Evolutionary conservation across 768 basidiomycete genomes (phyloP).

Genomic region (Myochromella boudieri): DNA sequence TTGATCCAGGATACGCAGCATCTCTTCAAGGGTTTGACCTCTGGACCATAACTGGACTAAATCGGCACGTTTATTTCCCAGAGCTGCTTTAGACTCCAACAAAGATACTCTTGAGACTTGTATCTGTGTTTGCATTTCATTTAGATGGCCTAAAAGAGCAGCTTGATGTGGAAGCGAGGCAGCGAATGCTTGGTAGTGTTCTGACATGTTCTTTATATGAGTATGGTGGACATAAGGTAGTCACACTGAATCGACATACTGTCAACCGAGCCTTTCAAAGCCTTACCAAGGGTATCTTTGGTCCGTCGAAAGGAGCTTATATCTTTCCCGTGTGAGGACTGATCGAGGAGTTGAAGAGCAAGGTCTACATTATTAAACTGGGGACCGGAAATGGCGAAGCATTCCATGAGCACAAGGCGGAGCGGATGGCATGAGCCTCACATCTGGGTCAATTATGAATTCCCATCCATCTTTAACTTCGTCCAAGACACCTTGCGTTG

Average conservation of each 20-base stretch:
- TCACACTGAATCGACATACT: slow-evolving; percentile 49
- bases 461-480: slow-evolving; percentile 91
- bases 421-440: slow-evolving; percentile 32
- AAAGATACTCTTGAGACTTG: slow-evolving; percentile 67
- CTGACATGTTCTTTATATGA: slow-evolving; percentile 32
- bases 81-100: slow-evolving; percentile 74
- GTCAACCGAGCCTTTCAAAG: slow-evolving; percentile 86
- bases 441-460: slow-evolving; percentile 80
- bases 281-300: slow-evolving; percentile 74
- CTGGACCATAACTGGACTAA: slow-evolving; percentile 88
- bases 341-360: slow-evolving; percentile 85
- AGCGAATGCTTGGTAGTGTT: slow-evolving; percentile 92
- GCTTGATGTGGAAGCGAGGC: slow-evolving; percentile 92
- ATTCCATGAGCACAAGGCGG: slow-evolving; percentile 6
- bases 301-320: slow-evolving; percentile 76
- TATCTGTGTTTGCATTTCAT: slow-evolving; percentile 73
- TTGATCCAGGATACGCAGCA: slow-evolving; percentile 91
- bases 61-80: slow-evolving; percentile 83
- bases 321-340: slow-evolving; percentile 68
- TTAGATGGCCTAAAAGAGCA: slow-evolving; percentile 69
- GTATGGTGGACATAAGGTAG: background rate
- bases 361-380: slow-evolving; percentile 95
- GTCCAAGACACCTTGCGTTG: slow-evolving; percentile 67
- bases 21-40: slow-evolving; percentile 91
- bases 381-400: slow-evolving; percentile 1